Percentiles rank a stretch among this genome's conserved stretches.
These are phyloP conservation scores for Hamigera avellanea DNA, from an alignment of 495 filamentous ascomycete species.

Conservation along the genomic window DNA sequence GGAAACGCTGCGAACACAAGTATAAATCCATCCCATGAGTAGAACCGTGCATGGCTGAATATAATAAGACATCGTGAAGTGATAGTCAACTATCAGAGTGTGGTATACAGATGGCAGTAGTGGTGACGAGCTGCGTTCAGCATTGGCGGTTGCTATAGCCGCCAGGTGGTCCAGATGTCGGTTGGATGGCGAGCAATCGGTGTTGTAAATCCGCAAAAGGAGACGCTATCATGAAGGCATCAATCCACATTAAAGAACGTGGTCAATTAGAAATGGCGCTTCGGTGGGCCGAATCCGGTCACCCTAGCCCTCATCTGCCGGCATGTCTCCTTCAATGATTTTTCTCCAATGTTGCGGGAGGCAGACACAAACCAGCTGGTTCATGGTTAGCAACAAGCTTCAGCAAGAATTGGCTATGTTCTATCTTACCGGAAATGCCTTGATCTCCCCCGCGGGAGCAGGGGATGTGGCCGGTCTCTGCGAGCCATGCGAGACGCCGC, in stretches of 20 bases:
- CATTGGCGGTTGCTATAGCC: no score
- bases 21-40: no score
- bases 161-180: no score
- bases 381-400: conserved; percentile 1
- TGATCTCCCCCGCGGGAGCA: conserved; percentile 71
- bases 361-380: conserved; percentile 81
- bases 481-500: conserved; percentile 82
- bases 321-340: conserved; percentile 78
- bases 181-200: no score
- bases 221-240: conserved; percentile 33
- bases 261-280: background rate
- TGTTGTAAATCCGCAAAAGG: no score
- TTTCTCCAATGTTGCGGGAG: conserved; percentile 94
- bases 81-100: no score
- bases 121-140: no score
- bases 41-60: no score
- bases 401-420: no score
- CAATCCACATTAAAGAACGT: conserved; percentile 20
- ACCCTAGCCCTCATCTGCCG: conserved; percentile 27
- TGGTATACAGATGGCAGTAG: no score
- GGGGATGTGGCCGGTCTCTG: conserved; percentile 50
- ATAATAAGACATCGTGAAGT: no score
- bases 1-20: no score
- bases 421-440: conserved; percentile 66
- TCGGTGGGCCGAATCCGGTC: conserved; percentile 8